These are phyloP conservation scores for Apiospora kogelbergensis DNA, from an alignment of 2,329 filamentous ascomycete genomes.

Conservation along the genomic window DNA sequence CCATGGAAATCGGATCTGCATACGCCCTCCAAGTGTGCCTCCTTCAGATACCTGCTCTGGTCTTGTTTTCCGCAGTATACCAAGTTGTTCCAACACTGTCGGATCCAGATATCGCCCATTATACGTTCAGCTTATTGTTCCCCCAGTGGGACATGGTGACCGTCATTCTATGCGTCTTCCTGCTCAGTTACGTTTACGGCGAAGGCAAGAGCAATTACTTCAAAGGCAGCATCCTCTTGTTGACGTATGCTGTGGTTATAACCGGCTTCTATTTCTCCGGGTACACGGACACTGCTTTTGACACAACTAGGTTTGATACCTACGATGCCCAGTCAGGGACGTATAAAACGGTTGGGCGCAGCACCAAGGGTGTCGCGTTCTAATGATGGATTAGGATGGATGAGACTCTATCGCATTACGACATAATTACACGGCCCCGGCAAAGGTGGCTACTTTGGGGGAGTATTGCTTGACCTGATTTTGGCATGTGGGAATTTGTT, in stretches of 20 bases:
- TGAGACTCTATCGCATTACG: not conserved
- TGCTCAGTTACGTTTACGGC: constrained; percentile 95
- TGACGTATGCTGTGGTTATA: constrained; percentile 90
- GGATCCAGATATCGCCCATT: constrained; percentile 46
- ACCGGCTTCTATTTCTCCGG: constrained; percentile 87
- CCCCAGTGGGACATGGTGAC: constrained; percentile 99
- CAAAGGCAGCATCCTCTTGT: constrained; percentile 92
- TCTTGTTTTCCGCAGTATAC: constrained; percentile 84
- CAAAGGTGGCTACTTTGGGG: not conserved
- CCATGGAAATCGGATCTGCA: constrained; percentile 98
- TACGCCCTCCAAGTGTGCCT: constrained; percentile 96
- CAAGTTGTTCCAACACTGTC: constrained; percentile 41
- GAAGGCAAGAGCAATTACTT: constrained; percentile 99
- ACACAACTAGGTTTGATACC: constrained; percentile 54
- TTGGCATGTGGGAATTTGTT: not conserved
- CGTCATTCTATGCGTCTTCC: constrained; percentile 91
- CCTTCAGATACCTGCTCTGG: constrained; percentile 88
- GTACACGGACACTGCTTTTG: constrained; percentile 42
- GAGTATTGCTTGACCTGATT: not conserved
- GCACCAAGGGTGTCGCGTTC: constrained; percentile 38
- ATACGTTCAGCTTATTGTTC: constrained; percentile 86
- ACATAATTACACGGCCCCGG: not conserved
- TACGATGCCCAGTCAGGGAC: constrained; percentile 47
- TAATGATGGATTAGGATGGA: constrained; percentile 10
- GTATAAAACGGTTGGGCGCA: constrained; percentile 55